Evolutionary conservation across 345 rosid genomes (phyloP), one percentile per base, ranked within the genome.

Genomic region (Sisymbrium altissimum): DNA sequence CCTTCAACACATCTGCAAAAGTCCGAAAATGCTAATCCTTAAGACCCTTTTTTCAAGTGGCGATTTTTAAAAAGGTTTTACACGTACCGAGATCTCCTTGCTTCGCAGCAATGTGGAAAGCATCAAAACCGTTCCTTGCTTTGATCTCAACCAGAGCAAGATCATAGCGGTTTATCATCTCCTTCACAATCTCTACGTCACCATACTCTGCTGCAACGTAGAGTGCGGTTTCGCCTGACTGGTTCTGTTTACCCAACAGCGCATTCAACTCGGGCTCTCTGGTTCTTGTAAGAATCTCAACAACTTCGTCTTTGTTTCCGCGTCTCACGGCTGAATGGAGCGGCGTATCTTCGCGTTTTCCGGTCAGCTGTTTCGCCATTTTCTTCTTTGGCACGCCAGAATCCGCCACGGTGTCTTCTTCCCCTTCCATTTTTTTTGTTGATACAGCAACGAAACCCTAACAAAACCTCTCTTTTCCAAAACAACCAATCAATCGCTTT

Each of bases 31-130:
- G 11, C 0, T 17, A 52, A 43, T n/a, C 43, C 7, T 7, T 13
- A 48, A 41, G 35, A 0, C 14, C 7, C 21, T 1, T 27, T 25
- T 49, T 8, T 29, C 5, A 3, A 29, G 4, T 60, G 17, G 14
- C 0, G 18, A 38, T 0, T 46, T 35, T 44, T 3, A 4, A 0
- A 19, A 29, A 50, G 30, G 6, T 45, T 38, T 29, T 38, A 18
- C 4, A 72, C 76, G 38, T 82, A 92, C 99, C 93, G 41, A 86
- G 65, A 83, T 90, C 88, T 21, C 97, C 97, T 85, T 89, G 97
- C 83, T 95, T 95, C 10, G 97, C 97, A 74, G 97, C 97, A 76
- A 92, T 87, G 79, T 91, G 97, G 64, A 95, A 86, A 18, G 99
- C 97, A 74, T 95, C 99, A 32, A 89, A 95, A 0, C 99, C 99